Percentiles rank a stretch among this genome's conserved stretches.
These are phyloP conservation scores for Striga asiatica DNA, from an alignment of 257 asterid species.

Conservation along the genomic window DNA sequence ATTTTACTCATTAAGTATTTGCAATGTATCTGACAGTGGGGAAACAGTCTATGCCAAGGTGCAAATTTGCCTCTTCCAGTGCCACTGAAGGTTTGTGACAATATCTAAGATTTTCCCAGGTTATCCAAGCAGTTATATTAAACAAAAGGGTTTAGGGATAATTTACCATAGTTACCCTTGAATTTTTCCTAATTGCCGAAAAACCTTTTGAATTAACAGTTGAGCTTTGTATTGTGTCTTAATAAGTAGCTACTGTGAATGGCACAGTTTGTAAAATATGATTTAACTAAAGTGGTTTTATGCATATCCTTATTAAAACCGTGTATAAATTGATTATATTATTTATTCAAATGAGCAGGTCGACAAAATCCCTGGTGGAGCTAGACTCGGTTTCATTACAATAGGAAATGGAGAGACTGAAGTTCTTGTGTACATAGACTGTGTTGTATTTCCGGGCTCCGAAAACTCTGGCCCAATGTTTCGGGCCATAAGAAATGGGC, in stretches of 20 bases:
- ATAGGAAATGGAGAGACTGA: slow-evolving; percentile 63
- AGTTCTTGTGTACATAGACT: slow-evolving; percentile 68
- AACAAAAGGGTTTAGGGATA: neutral
- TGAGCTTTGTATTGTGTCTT: too few species aligned
- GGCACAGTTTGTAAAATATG: neutral
- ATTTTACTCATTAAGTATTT: neutral
- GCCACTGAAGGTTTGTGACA: slow-evolving; percentile 65
- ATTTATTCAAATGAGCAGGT: slow-evolving; percentile 32
- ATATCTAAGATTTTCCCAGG: neutral
- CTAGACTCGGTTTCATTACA: slow-evolving; percentile 74
- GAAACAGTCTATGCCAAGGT: slow-evolving; percentile 87
- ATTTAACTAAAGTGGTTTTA: neutral
- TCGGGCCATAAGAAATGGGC: slow-evolving; percentile 75
- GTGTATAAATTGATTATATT: neutral
- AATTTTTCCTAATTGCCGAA: neutral
- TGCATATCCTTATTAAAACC: neutral
- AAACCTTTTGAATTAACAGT: neutral
- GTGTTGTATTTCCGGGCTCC: slow-evolving; percentile 57
- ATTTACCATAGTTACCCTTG: neutral
- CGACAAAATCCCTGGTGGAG: slow-evolving; percentile 84
- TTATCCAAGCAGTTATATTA: neutral
- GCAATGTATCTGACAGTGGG: slow-evolving; percentile 54
- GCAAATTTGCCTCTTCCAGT: slow-evolving; percentile 80
- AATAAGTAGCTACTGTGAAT: neutral
- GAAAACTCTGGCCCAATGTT: slow-evolving; percentile 49